A percentile compares a stretch with the other conserved stretches of the same genome.
Conservation (phyloP, 1,284 basidiomycete genomes). For the Xerocomus minutiporus region DNA sequence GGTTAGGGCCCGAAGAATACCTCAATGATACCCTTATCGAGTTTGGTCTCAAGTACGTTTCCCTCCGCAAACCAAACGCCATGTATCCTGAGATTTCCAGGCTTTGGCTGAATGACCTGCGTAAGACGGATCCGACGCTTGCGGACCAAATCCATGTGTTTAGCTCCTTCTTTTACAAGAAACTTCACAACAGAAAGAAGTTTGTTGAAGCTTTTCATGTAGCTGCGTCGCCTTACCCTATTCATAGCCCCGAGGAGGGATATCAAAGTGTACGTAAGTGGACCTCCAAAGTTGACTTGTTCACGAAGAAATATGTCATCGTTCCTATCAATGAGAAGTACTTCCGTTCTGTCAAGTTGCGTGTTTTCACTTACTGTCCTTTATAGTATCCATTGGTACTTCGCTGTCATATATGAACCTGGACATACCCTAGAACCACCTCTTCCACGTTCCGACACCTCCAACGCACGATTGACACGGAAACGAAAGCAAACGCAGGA, state of each 20-base stretch:
- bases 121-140: conserved; percentile 51
- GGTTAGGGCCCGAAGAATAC: conserved; percentile 75
- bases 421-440: conserved; percentile 51
- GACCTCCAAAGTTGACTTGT: conserved; percentile 86
- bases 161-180: conserved; percentile 97
- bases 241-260: conserved; percentile 53
- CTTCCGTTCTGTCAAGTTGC: conserved; percentile 22
- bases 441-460: conserved; percentile 27
- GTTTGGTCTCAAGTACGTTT: conserved; percentile 82
- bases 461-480: conserved; percentile 27
- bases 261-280: conserved; percentile 90
- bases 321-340: conserved; percentile 97
- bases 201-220: conserved; percentile 33
- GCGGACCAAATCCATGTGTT: conserved; percentile 84
- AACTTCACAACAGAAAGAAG: conserved; percentile 75
- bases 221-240: not conserved
- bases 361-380: conserved; percentile 9
- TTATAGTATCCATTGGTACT: conserved; percentile 90
- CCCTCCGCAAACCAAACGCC: not conserved
- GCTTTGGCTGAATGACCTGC: conserved; percentile 60
- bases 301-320: conserved; percentile 88
- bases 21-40: conserved; percentile 96
- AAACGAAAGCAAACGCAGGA: conserved; percentile 29
- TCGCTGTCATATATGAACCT: conserved; percentile 90
- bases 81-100: conserved; percentile 37